Base-by-base conservation (phyloP, 768 basidiomycete genomes). In the Boletus subparvulus region DNA sequence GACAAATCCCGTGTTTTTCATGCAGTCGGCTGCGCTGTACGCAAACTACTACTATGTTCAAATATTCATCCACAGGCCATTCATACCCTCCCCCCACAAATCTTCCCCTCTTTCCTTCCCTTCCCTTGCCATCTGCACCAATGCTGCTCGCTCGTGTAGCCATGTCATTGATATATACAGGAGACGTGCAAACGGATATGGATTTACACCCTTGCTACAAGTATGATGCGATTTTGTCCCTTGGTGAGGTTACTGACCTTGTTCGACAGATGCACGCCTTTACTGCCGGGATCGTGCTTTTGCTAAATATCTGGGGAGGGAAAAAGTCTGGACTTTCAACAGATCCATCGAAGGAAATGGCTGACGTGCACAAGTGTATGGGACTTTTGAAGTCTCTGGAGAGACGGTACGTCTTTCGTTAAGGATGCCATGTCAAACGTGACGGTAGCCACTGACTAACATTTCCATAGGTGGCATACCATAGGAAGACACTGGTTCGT, bases 91-190 rank as follows among this genome's bases (percentile, higher is more conserved):
- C 0, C 81, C 83, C 3, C 74, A 78, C 44, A 83, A 83, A 54
- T 78, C 77, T 0, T 73, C 77, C 0, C 67, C 72, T 3, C 64
- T 82, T 36, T 74, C 77, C 1, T 81, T 85, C 63, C 84, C 74
- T 65, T 86, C 90, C 0, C 75, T 93, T 33, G 88, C 89, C 0
- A 92, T 94, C 51, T 93, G 91, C 69, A 84, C 87, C n/a, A 93
- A 92, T 58, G 85, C 92, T 0, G 88, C 92, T 2, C 78, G 90
- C 9, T 90, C 88, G 1, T 86, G 82, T 56, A 82, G 81, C 39
- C 88, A 87, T 65, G 80, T 94, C 30, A 69, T 88, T 19, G 89
- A 92, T 61, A 73, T 82, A 3, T 78, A 82, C 50, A 72, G 78
- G 47, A 73, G 66, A 48, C 73, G 80, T 37, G 37, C 65, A 0